Conservation (phyloP, 2,329 filamentous ascomycete species). For the Apiospora arundinis region DNA sequence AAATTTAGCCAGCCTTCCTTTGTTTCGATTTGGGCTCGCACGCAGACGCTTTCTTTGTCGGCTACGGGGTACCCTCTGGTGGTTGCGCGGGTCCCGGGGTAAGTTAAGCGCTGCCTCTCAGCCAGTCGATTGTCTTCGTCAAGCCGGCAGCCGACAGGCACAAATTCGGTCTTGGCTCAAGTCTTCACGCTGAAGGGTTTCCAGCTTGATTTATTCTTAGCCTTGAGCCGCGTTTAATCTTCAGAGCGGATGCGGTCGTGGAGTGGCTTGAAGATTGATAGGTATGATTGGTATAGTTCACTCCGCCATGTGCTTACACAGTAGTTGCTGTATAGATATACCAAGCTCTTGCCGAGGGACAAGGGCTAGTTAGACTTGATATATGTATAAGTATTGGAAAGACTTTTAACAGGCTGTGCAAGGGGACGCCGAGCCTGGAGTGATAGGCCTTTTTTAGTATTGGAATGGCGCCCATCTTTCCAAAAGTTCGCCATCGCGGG, state of each 20-base stretch:
- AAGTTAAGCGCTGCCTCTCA: conserved; percentile 37
- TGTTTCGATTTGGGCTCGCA: conserved; percentile 30
- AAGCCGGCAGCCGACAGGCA: conserved; percentile 17
- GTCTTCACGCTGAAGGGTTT: neutral
- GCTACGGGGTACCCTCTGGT: conserved; percentile 28
- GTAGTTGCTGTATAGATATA: conserved; percentile 2
- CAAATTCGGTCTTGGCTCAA: conserved; percentile 3
- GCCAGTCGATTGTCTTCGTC: conserved; percentile 37
- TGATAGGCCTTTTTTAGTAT: conserved; percentile 25
- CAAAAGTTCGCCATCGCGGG: conserved; percentile 30
- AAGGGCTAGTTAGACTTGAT: neutral
- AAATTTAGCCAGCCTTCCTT: conserved; percentile 30
- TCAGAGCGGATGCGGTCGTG: neutral
- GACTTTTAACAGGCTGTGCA: conserved; percentile 25
- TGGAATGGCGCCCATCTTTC: conserved; percentile 36
- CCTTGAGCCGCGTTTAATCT: conserved; percentile 15
- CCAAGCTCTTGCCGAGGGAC: conserved; percentile 6
- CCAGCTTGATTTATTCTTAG: conserved; percentile 2
- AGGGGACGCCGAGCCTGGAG: conserved; percentile 35
- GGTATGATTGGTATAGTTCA: conserved; percentile 6
- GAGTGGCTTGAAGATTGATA: conserved; percentile 1
- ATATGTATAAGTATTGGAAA: neutral
- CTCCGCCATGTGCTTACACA: conserved; percentile 19
- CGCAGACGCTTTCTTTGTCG: conserved; percentile 35
- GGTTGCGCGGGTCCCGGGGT: conserved; percentile 32